These are phyloP conservation scores for Lipomyces sp. DNA, from an alignment of 805 yeast species.

Conservation along the genomic window DNA sequence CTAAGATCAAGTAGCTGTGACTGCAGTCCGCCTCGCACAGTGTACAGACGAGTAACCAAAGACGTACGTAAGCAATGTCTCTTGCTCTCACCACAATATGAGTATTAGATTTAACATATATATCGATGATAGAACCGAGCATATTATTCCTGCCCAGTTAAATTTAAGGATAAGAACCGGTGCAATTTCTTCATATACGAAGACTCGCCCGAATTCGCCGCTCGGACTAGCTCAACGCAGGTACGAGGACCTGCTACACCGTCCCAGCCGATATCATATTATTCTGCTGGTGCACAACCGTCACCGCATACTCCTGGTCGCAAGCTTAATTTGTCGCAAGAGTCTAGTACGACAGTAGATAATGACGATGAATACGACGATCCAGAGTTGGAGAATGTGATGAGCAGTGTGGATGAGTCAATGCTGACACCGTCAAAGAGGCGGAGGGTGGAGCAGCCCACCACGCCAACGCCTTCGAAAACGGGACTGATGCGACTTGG, in stretches of 20 bases:
- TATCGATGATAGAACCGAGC: background rate
- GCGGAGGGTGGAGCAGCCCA: background rate
- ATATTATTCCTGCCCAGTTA: background rate
- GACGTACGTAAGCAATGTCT: background rate
- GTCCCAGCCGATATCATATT: background rate
- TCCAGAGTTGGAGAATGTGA: background rate
- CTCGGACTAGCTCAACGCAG: background rate
- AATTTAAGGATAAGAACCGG: conserved; percentile 1
- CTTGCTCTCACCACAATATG: background rate
- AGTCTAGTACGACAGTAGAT: background rate
- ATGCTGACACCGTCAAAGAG: background rate
- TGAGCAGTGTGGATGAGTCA: conserved; percentile 3
- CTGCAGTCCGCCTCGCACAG: background rate
- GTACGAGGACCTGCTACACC: background rate
- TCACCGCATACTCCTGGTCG: background rate
- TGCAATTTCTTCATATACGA: background rate
- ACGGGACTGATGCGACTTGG: background rate
- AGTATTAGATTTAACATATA: background rate
- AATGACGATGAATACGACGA: background rate
- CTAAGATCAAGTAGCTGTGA: background rate
- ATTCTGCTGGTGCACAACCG: background rate
- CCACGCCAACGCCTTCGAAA: background rate
- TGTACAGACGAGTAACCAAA: conserved; percentile 1
- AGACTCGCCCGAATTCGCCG: background rate
- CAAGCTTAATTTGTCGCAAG: background rate